Base-by-base conservation (phyloP, 495 filamentous ascomycete species). In the Lasiosphaeria ovina region DNA sequence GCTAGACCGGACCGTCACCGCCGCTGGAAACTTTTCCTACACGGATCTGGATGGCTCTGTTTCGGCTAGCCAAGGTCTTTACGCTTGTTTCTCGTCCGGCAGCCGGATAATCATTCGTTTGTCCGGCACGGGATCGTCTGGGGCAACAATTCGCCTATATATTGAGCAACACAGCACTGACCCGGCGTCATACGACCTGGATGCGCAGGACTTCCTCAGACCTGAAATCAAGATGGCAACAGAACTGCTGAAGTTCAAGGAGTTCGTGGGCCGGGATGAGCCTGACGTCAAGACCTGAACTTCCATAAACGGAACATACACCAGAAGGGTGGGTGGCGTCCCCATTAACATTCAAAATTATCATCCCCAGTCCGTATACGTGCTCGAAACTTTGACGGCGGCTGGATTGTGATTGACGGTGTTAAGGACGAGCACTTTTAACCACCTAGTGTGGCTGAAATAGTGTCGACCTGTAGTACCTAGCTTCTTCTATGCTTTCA, bases 11-110 rank as follows among this genome's bases (percentile, higher is more conserved):
- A 97, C 91, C 62, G 91, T 97, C 35, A 73, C 83, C 40, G 89
- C 95, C 63, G 93, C 92, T 14, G 94, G 92, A 61, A 92, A 98
- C 81, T 98, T 98, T 80, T 86, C 87, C 11, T 98, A 98, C 82
- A 97, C 89, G 3, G 94, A 98, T 74, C 85, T 98, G 24, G 94
- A 98, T 67, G 93, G 93, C 56, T 96, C 91, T 59, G 91, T 98
- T 32, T 86, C 90, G 72, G 89, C 93, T 69, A 96, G 97, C 82
- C 94, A 98, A 78, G 94, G 94, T 55, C 85, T 98, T 61, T 98
- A 89, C 68, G 89, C 90, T 75, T 91, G 91, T 76, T 98, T 98
- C 77, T 91, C 92, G 54, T 92, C 96, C 57, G 94, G 94, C 60
- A 93, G 89, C 77, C 87, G 94, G 56, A 93, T 98, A 53, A 90